Conservation (phyloP, 2,329 filamentous ascomycete species). For the Clarireedia homoeocarpa region DNA sequence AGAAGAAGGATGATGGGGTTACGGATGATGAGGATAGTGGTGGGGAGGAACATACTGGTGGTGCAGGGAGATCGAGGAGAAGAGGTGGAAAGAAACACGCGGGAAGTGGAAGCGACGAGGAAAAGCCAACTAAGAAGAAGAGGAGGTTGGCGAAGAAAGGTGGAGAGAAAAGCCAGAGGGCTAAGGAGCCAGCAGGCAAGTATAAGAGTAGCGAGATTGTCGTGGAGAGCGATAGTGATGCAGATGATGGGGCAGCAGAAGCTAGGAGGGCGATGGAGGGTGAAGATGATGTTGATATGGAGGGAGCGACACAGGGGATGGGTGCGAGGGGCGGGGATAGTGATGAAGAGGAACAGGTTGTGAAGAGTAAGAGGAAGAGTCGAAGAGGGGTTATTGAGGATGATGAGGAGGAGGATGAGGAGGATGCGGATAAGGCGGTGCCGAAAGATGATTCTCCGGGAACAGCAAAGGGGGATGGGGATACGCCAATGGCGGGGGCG, state of each 20-base stretch:
- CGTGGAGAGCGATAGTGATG: slow-evolving; percentile 29
- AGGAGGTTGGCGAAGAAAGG: slow-evolving; percentile 27
- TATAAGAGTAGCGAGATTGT: slow-evolving; percentile 31
- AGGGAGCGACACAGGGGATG: neutral
- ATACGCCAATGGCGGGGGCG: slow-evolving; percentile 26
- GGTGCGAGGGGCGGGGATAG: slow-evolving; percentile 1
- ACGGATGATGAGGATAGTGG: slow-evolving; percentile 29
- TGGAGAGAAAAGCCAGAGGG: slow-evolving; percentile 20
- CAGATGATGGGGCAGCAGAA: slow-evolving; percentile 25
- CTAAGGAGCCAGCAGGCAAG: slow-evolving; percentile 23
- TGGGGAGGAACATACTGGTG: slow-evolving; percentile 13
- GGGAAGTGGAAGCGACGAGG: slow-evolving; percentile 28
- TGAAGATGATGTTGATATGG: slow-evolving; percentile 17
- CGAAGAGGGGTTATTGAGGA: slow-evolving; percentile 27
- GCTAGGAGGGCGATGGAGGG: slow-evolving; percentile 24
- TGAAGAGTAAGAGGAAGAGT: slow-evolving; percentile 20
- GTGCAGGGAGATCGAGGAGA: neutral
- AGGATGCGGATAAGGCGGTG: slow-evolving; percentile 10
- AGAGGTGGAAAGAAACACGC: slow-evolving; percentile 17
- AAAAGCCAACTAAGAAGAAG: slow-evolving; percentile 31
- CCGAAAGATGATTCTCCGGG: slow-evolving; percentile 19
- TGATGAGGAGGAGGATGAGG: slow-evolving; percentile 27
- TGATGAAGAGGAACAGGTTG: slow-evolving; percentile 23
- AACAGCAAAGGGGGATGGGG: slow-evolving; percentile 23
- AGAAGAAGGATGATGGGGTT: slow-evolving; percentile 32